Conservation (phyloP, 73 alveolate species). For the Breviolum minutum region DNA sequence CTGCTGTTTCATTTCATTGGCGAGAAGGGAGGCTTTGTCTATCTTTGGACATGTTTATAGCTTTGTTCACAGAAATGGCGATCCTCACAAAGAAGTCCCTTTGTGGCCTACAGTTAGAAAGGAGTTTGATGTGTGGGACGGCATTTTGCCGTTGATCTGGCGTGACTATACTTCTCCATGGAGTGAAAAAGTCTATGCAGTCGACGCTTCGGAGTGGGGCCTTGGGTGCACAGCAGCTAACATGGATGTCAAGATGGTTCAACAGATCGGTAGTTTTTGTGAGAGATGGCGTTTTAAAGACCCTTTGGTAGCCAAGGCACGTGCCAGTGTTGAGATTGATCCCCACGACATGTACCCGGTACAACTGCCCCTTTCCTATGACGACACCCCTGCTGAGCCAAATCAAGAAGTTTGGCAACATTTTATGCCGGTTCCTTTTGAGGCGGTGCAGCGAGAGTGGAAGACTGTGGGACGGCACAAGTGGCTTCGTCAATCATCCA, state of each 20-base stretch:
- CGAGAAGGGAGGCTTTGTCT: constrained; percentile 98
- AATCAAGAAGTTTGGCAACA: not conserved
- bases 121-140: not conserved
- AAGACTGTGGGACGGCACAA: not conserved
- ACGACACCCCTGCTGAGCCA: too few relatives aligned
- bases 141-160: not conserved
- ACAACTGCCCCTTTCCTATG: not conserved
- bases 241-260: not conserved
- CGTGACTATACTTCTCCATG: not conserved
- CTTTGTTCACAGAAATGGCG: not conserved
- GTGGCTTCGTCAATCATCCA: not conserved
- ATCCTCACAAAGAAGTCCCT: not conserved
- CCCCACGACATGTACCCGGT: not conserved
- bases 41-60: constrained; percentile 73
- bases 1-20: constrained; percentile 63
- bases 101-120: not conserved
- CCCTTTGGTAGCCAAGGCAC: not conserved
- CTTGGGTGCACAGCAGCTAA: not conserved
- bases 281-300: constrained; percentile 13
- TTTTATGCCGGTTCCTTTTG: not conserved
- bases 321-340: not conserved
- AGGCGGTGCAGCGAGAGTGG: not conserved
- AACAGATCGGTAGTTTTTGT: not conserved
- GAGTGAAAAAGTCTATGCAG: not conserved
- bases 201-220: constrained; percentile 25